Conservation (phyloP, 345 rosid species). For the Aethionema arabicum region DNA sequence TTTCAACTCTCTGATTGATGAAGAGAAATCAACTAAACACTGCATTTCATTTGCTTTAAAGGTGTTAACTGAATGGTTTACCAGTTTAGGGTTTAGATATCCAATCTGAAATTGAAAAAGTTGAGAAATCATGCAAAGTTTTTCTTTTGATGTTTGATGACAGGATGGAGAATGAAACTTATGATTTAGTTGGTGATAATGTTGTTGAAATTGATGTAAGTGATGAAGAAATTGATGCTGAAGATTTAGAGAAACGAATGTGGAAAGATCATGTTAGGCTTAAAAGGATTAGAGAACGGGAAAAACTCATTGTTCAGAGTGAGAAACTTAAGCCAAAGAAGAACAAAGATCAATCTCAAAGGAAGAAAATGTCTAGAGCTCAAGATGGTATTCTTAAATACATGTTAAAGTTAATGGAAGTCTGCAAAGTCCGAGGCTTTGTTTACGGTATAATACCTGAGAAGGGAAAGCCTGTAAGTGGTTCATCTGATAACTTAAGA, state of each 20-base stretch:
- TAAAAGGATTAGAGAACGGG: slow-evolving; percentile 63
- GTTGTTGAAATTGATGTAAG: slow-evolving; percentile 79
- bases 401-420: slow-evolving; percentile 88
- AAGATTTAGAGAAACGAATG: slow-evolving; percentile 72
- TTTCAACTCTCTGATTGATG: too few relatives aligned
- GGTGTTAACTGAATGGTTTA: too few relatives aligned
- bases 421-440: slow-evolving; percentile 80
- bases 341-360: slow-evolving; percentile 64
- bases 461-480: slow-evolving; percentile 81
- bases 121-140: too few relatives aligned
- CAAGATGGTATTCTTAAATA: slow-evolving; percentile 90
- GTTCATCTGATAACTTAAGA: slow-evolving; percentile 75
- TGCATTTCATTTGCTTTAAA: too few relatives aligned
- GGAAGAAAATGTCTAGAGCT: slow-evolving; percentile 90
- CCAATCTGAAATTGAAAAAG: too few relatives aligned
- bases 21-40: too few relatives aligned
- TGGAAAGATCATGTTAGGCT: slow-evolving; percentile 82
- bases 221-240: slow-evolving; percentile 78
- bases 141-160: slow-evolving; percentile 24
- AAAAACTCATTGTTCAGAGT: slow-evolving; percentile 56
- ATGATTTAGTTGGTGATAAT: slow-evolving; percentile 59
- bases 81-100: too few relatives aligned
- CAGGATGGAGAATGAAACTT: slow-evolving; percentile 65
- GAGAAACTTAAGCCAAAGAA: slow-evolving; percentile 57
- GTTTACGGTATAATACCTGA: slow-evolving; percentile 87